Evolutionary conservation across 139 green algal species (phyloP).

Genomic region (Haematococcus sp.): DNA sequence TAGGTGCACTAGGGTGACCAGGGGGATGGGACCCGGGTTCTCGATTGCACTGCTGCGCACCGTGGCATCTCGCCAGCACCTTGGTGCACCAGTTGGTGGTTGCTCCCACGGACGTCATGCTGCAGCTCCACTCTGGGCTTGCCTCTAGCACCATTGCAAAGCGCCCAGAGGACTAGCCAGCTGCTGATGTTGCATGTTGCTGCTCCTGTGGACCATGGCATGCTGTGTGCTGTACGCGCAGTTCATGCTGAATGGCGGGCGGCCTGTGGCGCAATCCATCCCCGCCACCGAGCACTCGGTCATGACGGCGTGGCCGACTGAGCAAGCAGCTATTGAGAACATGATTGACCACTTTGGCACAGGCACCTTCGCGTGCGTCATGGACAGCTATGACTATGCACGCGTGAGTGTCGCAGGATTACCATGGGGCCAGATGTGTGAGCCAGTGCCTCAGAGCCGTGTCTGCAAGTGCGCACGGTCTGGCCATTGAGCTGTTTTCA

Average conservation of each 20-base stretch:
- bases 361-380: constrained; percentile 80
- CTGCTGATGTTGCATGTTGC: too few relatives aligned
- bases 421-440: too few relatives aligned
- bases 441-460: too few relatives aligned
- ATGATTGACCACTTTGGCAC: constrained; percentile 86
- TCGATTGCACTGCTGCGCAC: too few relatives aligned
- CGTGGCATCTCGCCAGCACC: too few relatives aligned
- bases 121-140: too few relatives aligned
- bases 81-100: too few relatives aligned
- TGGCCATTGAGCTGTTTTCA: not conserved
- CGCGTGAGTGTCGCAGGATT: not conserved
- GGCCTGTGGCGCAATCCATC: constrained; percentile 73
- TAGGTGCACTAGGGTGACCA: not conserved
- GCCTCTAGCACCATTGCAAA: too few relatives aligned
- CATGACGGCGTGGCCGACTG: constrained; percentile 86
- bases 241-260: constrained; percentile 83
- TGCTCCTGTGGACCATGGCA: too few relatives aligned
- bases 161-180: too few relatives aligned
- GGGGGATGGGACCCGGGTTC: not conserved
- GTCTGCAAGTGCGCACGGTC: too few relatives aligned
- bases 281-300: constrained; percentile 90
- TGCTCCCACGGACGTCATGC: too few relatives aligned
- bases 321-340: constrained; percentile 78
- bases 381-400: constrained; percentile 89
- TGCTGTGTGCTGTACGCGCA: constrained; percentile 43